A percentile compares a stretch with the other conserved stretches of the same genome.
Evolutionary conservation across 345 rosid species (phyloP).

Genomic region (Reutealis trisperma): DNA sequence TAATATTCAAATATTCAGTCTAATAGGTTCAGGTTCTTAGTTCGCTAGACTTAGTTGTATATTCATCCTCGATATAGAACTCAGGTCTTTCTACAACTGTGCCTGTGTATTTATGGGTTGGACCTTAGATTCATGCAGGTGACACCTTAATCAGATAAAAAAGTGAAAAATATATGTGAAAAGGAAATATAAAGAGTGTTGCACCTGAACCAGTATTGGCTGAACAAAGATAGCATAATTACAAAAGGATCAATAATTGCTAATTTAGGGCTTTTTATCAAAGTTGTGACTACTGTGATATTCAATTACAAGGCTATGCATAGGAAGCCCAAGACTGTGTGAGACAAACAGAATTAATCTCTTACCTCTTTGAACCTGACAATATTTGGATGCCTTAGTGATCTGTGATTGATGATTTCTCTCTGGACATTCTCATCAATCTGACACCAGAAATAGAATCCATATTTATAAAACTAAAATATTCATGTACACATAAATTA

Average conservation of each 20-base stretch:
- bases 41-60: not conserved
- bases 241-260: not conserved
- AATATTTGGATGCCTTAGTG: constrained; percentile 88
- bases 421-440: constrained; percentile 96
- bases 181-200: not conserved
- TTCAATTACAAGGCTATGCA: not conserved
- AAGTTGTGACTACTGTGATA: not conserved
- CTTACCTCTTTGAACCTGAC: constrained; percentile 90
- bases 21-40: not conserved
- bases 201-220: not conserved
- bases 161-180: not conserved
- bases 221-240: not conserved
- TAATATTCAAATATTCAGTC: too few relatives aligned
- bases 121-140: not conserved
- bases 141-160: not conserved
- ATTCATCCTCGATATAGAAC: not conserved
- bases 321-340: not conserved
- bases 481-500: not conserved
- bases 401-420: constrained; percentile 89
- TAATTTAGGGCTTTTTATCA: not conserved
- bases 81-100: not conserved
- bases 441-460: constrained; percentile 38
- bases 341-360: not conserved
- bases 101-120: not conserved
- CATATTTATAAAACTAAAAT: not conserved